Percentiles rank a stretch among this genome's conserved stretches.
These are phyloP conservation scores for Aspergillus glaucus DNA, from an alignment of 2,329 filamentous ascomycete species.

Conservation along the genomic window DNA sequence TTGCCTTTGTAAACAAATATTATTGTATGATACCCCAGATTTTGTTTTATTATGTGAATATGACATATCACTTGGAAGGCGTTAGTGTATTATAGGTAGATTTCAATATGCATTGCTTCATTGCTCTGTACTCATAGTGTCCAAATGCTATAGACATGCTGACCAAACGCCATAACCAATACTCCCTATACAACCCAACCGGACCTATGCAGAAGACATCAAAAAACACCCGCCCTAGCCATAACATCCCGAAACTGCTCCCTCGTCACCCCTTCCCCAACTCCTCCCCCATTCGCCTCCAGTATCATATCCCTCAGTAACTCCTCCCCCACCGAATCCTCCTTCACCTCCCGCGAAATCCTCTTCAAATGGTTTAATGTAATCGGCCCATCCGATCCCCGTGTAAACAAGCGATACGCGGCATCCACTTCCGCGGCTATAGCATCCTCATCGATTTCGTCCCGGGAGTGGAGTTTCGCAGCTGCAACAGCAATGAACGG, in stretches of 20 bases:
- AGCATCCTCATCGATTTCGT: slow-evolving; percentile 47
- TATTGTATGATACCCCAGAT: background rate
- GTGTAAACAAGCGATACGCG: slow-evolving; percentile 76
- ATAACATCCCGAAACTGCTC: slow-evolving; percentile 85
- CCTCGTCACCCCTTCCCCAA: slow-evolving; percentile 63
- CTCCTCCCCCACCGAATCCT: slow-evolving; percentile 70
- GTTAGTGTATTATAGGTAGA: background rate
- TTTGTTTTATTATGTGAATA: slow-evolving; percentile 3
- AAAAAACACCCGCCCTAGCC: slow-evolving; percentile 76
- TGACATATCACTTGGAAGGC: background rate
- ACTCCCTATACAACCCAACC: background rate
- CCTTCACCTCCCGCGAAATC: slow-evolving; percentile 74
- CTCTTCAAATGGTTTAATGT: slow-evolving; percentile 70
- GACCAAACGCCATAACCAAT: background rate
- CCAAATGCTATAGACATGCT: background rate
- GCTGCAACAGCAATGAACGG: slow-evolving; percentile 85
- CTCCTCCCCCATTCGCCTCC: slow-evolving; percentile 81
- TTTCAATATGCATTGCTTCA: background rate
- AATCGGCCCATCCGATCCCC: slow-evolving; percentile 54
- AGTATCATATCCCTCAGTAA: slow-evolving; percentile 88
- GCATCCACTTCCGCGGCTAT: slow-evolving; percentile 67
- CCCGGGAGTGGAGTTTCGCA: slow-evolving; percentile 64
- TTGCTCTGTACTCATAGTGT: background rate
- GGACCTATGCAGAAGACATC: slow-evolving; percentile 32
- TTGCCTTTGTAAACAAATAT: background rate